Conservation (phyloP, 2,329 filamentous ascomycete genomes). For the Tolypocladium album region DNA sequence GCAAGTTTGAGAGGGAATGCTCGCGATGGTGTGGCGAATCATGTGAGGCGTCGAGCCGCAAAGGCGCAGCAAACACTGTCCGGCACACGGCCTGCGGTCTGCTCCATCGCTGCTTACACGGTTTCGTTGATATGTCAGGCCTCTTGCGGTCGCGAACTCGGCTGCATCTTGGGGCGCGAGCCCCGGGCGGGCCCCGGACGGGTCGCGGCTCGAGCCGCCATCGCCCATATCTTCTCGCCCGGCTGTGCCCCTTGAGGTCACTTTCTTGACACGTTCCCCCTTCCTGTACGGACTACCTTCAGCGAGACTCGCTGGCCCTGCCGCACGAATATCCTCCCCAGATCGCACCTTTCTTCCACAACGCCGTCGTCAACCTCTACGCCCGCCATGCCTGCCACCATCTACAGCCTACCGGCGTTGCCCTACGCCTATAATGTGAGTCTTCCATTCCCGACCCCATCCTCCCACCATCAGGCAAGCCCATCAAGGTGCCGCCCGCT, state of each 20-base stretch:
- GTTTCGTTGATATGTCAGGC: neutral
- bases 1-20: constrained; percentile 25
- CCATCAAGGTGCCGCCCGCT: constrained; percentile 4
- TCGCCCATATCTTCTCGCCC: neutral
- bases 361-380: neutral
- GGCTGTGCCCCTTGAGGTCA: neutral
- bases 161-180: neutral
- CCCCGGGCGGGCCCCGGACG: too few relatives aligned
- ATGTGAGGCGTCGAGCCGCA: neutral
- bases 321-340: neutral
- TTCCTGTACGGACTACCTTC: neutral
- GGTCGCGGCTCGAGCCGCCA: too few relatives aligned
- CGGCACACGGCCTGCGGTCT: too few relatives aligned
- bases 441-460: constrained; percentile 4
- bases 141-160: neutral
- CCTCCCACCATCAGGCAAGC: neutral
- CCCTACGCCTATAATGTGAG: constrained; percentile 63
- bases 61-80: neutral
- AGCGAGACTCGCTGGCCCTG: neutral
- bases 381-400: constrained; percentile 23
- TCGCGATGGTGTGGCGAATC: constrained; percentile 2
- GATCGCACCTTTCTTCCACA: neutral
- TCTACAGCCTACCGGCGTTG: constrained; percentile 52
- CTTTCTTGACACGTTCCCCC: neutral
- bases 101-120: neutral